Evolutionary conservation across 805 yeast species (phyloP).

Genomic region (Lipomyces sp.): DNA sequence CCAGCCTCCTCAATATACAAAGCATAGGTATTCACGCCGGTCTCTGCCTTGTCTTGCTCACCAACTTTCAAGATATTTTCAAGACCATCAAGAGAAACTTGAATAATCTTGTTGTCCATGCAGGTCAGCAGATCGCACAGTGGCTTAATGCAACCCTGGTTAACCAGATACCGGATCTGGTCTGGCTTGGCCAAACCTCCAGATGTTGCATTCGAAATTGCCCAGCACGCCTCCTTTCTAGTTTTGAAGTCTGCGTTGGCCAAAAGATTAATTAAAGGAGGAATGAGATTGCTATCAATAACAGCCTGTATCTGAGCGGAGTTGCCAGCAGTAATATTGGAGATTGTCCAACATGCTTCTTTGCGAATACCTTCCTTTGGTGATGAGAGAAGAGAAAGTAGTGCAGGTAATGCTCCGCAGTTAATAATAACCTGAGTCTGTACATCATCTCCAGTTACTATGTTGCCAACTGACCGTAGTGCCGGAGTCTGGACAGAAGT

Average conservation of each 20-base stretch:
- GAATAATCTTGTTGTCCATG: slow-evolving; percentile 89
- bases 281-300: slow-evolving; percentile 90
- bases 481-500: slow-evolving; percentile 95
- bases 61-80: slow-evolving; percentile 94
- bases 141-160: slow-evolving; percentile 97
- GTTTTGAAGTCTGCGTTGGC: slow-evolving; percentile 90
- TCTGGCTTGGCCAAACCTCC: slow-evolving; percentile 93
- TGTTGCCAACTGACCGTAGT: slow-evolving; percentile 94
- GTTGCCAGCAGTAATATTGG: slow-evolving; percentile 97
- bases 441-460: slow-evolving; percentile 93
- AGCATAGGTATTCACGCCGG: slow-evolving; percentile 83
- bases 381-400: slow-evolving; percentile 76
- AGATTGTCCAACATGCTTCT: slow-evolving; percentile 99
- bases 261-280: slow-evolving; percentile 81
- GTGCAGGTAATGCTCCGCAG: slow-evolving; percentile 86
- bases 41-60: slow-evolving; percentile 83
- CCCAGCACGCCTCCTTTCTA: slow-evolving; percentile 99
- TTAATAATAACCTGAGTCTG: slow-evolving; percentile 96
- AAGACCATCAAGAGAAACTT: slow-evolving; percentile 92
- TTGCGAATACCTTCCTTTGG: slow-evolving; percentile 91
- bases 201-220: slow-evolving; percentile 94
- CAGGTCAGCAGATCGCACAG: slow-evolving; percentile 87
- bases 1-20: slow-evolving; percentile 96
- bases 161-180: slow-evolving; percentile 88
- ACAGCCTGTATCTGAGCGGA: slow-evolving; percentile 95